Evolutionary conservation across 352 stramenopile genomes (phyloP), one percentile per base, ranked within the genome.

Genomic region (Phytophthora vignae): DNA sequence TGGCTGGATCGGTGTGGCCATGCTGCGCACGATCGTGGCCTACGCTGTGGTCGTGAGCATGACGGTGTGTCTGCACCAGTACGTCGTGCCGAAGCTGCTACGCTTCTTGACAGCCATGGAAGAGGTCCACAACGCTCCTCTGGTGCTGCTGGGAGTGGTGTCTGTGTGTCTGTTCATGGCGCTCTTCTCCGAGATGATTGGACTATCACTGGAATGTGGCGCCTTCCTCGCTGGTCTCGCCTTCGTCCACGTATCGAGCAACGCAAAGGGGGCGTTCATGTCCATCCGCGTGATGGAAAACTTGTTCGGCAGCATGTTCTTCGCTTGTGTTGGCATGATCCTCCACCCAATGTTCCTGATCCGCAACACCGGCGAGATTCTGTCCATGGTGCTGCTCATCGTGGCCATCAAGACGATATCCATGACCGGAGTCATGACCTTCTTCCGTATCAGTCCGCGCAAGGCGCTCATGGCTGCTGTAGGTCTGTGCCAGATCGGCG

Each of bases 251-350:
- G 80, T 85, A 21, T 90, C 86, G 14, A 71, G 61, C 15, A 82
- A 89, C 31, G 86, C 83, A 10, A 90, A 95, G 57, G 80, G 67
- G 14, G 88, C 88, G 8, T 91, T 95, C 67, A 91, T 83, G 52
- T 95, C 88, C 7, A 95, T 96, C 56, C 88, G 88, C 25, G 88
- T 95, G 68, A 90, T 96, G 75, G 90, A 96, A 68, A 95, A 95
- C 60, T 58, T 96, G 44, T 96, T 96, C 50, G 90, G 90, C 0
- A 95, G 87, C 58, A 95, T 96, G 88, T 96, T 95, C 60, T 96
- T 96, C 60, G 90, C 87, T 50, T 95, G 88, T 27, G 89, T 96
- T 19, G 90, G 90, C 0, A 94, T 96, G 90, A 96, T 96, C 64
- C 63, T 96, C 49, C 87, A 95, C 63, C 90, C 90, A 6, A 85